Conservation (phyloP, 768 basidiomycete species). For the Tubosaeta sp. region DNA sequence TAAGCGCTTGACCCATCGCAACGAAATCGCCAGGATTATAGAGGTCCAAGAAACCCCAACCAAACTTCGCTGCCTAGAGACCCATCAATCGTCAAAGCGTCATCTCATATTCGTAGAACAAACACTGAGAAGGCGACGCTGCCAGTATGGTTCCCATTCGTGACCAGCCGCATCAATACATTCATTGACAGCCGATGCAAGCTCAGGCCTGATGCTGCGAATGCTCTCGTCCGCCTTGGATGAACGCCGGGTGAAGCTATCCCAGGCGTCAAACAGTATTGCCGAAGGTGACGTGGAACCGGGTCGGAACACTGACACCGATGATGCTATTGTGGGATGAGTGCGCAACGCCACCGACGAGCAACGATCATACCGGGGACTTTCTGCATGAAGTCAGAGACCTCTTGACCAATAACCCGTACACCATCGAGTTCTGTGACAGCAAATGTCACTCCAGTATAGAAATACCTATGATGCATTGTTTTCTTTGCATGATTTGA, state of each 20-base stretch:
- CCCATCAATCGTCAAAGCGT: not conserved
- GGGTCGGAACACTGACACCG: slow-evolving; percentile 81
- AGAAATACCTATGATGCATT: slow-evolving; percentile 60
- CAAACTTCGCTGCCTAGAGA: slow-evolving; percentile 90
- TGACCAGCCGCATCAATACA: slow-evolving; percentile 91
- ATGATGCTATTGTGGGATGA: slow-evolving; percentile 51
- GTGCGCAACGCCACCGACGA: not conserved
- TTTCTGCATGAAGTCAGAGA: slow-evolving; percentile 88
- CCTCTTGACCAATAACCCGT: slow-evolving; percentile 73
- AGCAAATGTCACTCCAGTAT: slow-evolving; percentile 69
- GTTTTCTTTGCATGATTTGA: slow-evolving; percentile 5
- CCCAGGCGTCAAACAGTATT: slow-evolving; percentile 89
- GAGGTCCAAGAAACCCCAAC: slow-evolving; percentile 87
- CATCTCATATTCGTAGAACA: not conserved
- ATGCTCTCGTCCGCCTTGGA: slow-evolving; percentile 94
- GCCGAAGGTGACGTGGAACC: slow-evolving; percentile 91
- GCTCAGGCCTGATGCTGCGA: slow-evolving; percentile 79
- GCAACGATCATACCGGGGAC: slow-evolving; percentile 64
- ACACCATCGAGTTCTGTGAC: slow-evolving; percentile 89
- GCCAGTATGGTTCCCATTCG: slow-evolving; percentile 91
- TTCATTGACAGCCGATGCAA: slow-evolving; percentile 82
- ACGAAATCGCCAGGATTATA: slow-evolving; percentile 92
- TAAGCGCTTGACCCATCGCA: slow-evolving; percentile 85
- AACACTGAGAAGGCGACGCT: slow-evolving; percentile 80
- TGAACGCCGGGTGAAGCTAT: slow-evolving; percentile 76